These are phyloP conservation scores for Colletotrichum siamense DNA, from an alignment of 2,329 filamentous ascomycete species.

Conservation along the genomic window DNA sequence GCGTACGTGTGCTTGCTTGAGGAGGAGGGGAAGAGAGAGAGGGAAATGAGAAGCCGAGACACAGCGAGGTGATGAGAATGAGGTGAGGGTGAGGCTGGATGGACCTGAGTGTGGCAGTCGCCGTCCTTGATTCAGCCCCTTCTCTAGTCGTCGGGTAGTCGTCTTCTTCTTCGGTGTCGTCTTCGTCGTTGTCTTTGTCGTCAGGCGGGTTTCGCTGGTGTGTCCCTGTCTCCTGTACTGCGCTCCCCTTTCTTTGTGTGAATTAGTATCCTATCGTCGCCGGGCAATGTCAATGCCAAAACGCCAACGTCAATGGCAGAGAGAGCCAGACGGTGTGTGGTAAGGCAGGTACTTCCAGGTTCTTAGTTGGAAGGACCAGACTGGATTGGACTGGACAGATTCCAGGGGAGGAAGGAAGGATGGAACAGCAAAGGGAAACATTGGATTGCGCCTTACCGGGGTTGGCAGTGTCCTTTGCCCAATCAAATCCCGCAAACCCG, in stretches of 20 bases:
- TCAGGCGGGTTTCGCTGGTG: background rate
- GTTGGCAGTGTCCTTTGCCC: background rate
- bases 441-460: constrained; percentile 6
- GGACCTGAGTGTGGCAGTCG: background rate
- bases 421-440: constrained; percentile 11
- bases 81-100: background rate
- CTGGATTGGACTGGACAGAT: background rate
- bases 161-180: background rate
- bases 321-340: background rate
- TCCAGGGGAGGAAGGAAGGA: background rate
- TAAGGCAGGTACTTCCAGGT: background rate
- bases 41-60: background rate
- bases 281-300: constrained; percentile 26
- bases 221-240: background rate
- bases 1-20: background rate
- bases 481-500: background rate
- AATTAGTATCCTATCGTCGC: background rate
- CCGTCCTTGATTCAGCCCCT: background rate
- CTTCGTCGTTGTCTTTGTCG: background rate
- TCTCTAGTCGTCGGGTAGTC: background rate
- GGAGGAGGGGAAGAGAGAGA: background rate
- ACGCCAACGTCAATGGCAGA: constrained; percentile 28
- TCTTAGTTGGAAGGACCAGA: background rate
- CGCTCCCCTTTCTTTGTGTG: background rate
- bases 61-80: background rate